A percentile compares a stretch with the other conserved stretches of the same genome.
Conservation (phyloP, 2,329 filamentous ascomycete genomes). For the Ilyonectria mors-panacis region DNA sequence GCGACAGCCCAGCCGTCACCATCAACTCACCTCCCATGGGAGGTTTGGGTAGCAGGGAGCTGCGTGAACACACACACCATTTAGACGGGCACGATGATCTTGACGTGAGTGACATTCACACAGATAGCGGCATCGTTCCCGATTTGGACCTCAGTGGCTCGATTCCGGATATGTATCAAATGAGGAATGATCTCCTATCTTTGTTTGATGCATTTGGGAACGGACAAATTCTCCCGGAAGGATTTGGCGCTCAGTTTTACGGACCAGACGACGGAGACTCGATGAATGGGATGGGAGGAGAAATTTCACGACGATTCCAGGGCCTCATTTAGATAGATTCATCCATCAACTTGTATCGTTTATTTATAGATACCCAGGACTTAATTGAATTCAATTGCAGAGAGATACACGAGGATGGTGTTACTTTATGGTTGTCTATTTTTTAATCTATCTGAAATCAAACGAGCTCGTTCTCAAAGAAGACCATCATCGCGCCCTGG, state of each 20-base stretch:
- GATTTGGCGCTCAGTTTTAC: conserved; percentile 29
- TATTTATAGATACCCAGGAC: conserved; percentile 37
- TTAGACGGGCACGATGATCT: conserved; percentile 8
- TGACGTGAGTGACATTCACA: conserved; percentile 30
- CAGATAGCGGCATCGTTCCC: conserved; percentile 26
- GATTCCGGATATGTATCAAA: conserved; percentile 52
- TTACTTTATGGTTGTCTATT: neutral
- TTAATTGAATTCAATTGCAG: no score
- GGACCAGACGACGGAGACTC: conserved; percentile 30
- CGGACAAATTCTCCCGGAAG: conserved; percentile 42
- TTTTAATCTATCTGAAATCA: conserved; percentile 11
- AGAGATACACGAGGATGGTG: neutral
- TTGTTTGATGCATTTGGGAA: conserved; percentile 55
- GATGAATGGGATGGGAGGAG: conserved; percentile 42
- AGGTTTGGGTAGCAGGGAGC: neutral
- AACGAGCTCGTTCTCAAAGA: conserved; percentile 55
- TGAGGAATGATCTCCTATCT: conserved; percentile 54
- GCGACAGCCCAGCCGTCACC: neutral
- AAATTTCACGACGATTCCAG: conserved; percentile 53
- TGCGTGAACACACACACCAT: neutral
- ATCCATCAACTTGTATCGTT: neutral
- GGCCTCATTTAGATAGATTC: conserved; percentile 44
- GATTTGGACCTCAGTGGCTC: conserved; percentile 34
- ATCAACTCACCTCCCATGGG: neutral
- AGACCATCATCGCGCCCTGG: conserved; percentile 66